Conservation (phyloP, 1,284 basidiomycete genomes). For the Ganoderma lucidum region DNA sequence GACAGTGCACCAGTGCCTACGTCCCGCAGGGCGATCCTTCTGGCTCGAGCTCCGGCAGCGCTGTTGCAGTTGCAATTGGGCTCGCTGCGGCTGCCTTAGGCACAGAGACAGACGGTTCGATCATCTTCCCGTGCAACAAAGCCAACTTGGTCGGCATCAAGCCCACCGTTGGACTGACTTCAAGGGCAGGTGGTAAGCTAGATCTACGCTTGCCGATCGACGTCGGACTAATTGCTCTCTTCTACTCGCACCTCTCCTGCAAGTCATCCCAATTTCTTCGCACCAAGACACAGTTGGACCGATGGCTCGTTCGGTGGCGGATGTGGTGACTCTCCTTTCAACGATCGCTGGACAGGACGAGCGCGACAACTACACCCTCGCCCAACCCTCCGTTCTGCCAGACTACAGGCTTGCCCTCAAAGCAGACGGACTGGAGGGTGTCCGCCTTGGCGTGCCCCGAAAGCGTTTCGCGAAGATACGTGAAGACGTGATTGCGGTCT, state of each 20-base stretch:
- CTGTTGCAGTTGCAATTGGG: slow-evolving; percentile 66
- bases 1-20: slow-evolving; percentile 67
- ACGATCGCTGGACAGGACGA: slow-evolving; percentile 55
- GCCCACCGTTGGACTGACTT: slow-evolving; percentile 59
- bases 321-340: slow-evolving; percentile 52
- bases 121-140: slow-evolving; percentile 51
- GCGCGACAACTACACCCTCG: slow-evolving; percentile 52
- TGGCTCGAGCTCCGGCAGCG: slow-evolving; percentile 72
- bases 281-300: slow-evolving; percentile 61
- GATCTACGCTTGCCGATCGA: no score
- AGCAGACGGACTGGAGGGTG: slow-evolving; percentile 45
- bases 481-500: slow-evolving; percentile 40
- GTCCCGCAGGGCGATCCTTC: slow-evolving; percentile 66
- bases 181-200: slow-evolving; percentile 52
- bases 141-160: slow-evolving; percentile 60
- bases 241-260: slow-evolving; percentile 25
- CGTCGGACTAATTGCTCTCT: slow-evolving; percentile 1
- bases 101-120: slow-evolving; percentile 71
- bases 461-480: slow-evolving; percentile 36
- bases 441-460: slow-evolving; percentile 53
- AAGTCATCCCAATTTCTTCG: slow-evolving; percentile 58
- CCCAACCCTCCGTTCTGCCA: slow-evolving; percentile 48
- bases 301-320: slow-evolving; percentile 55
- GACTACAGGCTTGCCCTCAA: slow-evolving; percentile 49
- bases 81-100: slow-evolving; percentile 66